Evolutionary conservation across 164 flowering plant species (phyloP).

Genomic region (Liquidambar formosana): DNA sequence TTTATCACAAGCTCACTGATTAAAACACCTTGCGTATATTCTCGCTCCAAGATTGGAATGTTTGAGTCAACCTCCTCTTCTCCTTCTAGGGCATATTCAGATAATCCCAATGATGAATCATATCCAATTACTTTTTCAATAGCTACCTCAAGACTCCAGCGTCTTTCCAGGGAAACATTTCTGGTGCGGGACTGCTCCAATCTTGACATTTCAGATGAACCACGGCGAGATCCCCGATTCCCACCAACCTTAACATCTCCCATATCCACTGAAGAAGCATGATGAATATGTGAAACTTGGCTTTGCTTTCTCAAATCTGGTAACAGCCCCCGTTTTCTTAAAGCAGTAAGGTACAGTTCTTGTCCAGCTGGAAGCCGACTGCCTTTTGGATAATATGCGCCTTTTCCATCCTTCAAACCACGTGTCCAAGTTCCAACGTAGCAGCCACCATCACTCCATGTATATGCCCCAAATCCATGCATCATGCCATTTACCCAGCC

Average conservation of each 20-base stretch:
- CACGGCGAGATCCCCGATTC: slow-evolving; percentile 39
- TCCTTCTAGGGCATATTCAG: slow-evolving; percentile 44
- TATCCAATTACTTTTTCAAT: slow-evolving; percentile 82
- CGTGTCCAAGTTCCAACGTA: slow-evolving; percentile 96
- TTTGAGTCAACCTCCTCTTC: slow-evolving; percentile 42
- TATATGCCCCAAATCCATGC: slow-evolving; percentile 93
- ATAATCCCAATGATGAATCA: slow-evolving; percentile 45
- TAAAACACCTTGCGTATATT: slow-evolving; percentile 95
- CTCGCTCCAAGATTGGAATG: slow-evolving; percentile 77
- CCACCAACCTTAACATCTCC: slow-evolving; percentile 53
- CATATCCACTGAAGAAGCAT: slow-evolving; percentile 66
- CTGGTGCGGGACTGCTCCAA: slow-evolving; percentile 54
- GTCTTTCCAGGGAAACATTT: slow-evolving; percentile 78
- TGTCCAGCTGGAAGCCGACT: slow-evolving; percentile 66
- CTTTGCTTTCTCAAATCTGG: slow-evolving; percentile 75
- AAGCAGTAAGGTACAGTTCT: slow-evolving; percentile 70
- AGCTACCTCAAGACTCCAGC: slow-evolving; percentile 95
- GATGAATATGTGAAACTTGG: slow-evolving; percentile 54
- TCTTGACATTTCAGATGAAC: slow-evolving; percentile 56
- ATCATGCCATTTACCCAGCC: slow-evolving; percentile 90
- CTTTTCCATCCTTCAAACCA: slow-evolving; percentile 96
- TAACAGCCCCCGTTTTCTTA: slow-evolving; percentile 79
- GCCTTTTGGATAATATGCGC: slow-evolving; percentile 85
- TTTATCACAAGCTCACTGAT: slow-evolving; percentile 85
- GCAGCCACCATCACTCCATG: slow-evolving; percentile 89